phyloP scores from a whole-genome alignment of 2,329 filamentous ascomycete species.

The Colletotrichum gigasporum region DNA sequence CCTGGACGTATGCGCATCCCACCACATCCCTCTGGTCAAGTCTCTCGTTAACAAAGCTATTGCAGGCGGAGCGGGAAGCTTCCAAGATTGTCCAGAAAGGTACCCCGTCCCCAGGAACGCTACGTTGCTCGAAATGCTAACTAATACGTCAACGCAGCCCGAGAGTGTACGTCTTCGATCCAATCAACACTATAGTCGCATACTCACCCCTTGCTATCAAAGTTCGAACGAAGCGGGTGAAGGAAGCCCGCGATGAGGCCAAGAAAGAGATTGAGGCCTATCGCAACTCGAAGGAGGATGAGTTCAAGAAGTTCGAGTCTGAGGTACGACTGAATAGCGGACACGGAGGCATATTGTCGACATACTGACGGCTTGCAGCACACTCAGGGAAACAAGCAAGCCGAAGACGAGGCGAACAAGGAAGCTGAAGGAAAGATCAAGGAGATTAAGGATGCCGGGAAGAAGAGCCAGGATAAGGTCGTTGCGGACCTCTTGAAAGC shows the following conservation, averaged over 20 bases:
- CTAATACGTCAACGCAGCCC: conserved; percentile 60
- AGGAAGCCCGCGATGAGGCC: conserved; percentile 94
- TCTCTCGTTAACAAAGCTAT: conserved; percentile 10
- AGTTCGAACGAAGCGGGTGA: conserved; percentile 92
- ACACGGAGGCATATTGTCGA: background rate
- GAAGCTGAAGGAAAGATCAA: conserved; percentile 82
- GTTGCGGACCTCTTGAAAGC: conserved; percentile 84
- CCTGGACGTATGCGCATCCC: conserved; percentile 80
- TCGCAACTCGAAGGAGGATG: conserved; percentile 86
- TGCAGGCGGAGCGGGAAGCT: conserved; percentile 93
- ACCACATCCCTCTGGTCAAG: background rate
- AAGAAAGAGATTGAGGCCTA: conserved; percentile 98
- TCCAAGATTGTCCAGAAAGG: conserved; percentile 99
- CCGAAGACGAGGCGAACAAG: conserved; percentile 82
- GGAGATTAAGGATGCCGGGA: conserved; percentile 82
- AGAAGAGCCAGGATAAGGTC: conserved; percentile 82
- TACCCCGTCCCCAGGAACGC: conserved; percentile 49
- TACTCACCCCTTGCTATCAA: conserved; percentile 19
- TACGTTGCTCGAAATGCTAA: background rate
- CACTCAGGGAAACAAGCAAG: conserved; percentile 84
- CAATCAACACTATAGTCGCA: conserved; percentile 15
- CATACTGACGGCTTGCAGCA: conserved; percentile 69
- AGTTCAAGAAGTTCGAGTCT: conserved; percentile 94
- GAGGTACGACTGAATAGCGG: conserved; percentile 52
- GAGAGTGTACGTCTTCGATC: conserved; percentile 78